A percentile compares a stretch with the other conserved stretches of the same genome.
phyloP scores from a whole-genome alignment of 768 basidiomycete genomes.

The Russula earlei region DNA sequence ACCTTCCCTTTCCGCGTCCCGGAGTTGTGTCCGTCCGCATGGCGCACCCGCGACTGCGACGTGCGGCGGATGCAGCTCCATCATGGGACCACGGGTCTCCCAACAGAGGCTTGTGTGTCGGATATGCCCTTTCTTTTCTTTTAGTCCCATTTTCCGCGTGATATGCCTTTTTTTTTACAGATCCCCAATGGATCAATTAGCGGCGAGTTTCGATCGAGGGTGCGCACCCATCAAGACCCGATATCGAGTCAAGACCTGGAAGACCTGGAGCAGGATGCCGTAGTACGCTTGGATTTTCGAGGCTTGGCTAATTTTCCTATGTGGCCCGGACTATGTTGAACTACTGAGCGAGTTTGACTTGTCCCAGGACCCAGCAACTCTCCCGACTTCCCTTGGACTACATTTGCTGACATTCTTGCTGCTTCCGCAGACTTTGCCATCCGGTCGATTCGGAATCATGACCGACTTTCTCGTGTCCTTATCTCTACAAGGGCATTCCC shows the following conservation, averaged over 20 bases:
- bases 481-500: not conserved
- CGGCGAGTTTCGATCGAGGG: not conserved
- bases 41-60: slow-evolving; percentile 13
- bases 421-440: not conserved
- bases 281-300: not conserved
- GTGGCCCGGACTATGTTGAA: no score
- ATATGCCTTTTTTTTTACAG: slow-evolving; percentile 5
- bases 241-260: not conserved
- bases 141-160: not conserved
- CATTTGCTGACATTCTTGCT: not conserved
- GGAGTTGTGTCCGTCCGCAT: slow-evolving; percentile 2
- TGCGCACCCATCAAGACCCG: slow-evolving; percentile 3
- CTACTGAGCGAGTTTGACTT: not conserved
- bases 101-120: slow-evolving; percentile 5
- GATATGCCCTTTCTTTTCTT: not conserved
- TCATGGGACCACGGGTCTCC: slow-evolving; percentile 1
- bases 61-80: slow-evolving; percentile 4
- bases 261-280: not conserved
- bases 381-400: not conserved
- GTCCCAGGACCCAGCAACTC: not conserved
- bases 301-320: no score
- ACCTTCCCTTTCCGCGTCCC: not conserved
- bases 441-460: not conserved
- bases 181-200: not conserved
- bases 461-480: not conserved